Conservation (phyloP, 805 yeast species). For the Sugiyamaella valdiviana region DNA sequence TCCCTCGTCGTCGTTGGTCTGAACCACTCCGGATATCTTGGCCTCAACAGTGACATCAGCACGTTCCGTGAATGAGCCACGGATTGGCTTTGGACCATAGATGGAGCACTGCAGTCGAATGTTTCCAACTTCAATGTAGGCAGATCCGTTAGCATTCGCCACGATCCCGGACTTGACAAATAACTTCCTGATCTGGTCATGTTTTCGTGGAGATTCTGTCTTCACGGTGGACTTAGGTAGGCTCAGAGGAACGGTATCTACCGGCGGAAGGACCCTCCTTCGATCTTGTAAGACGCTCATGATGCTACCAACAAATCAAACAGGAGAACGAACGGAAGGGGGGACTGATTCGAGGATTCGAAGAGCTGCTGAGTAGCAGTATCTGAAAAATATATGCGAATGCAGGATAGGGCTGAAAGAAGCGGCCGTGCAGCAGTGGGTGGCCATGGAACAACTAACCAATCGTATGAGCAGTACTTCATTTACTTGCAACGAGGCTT, state of each 20-base stretch:
- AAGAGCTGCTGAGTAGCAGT: no score
- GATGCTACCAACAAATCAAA: neutral
- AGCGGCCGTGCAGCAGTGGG: no score
- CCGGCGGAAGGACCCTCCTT: conserved; percentile 82
- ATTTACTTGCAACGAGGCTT: no score
- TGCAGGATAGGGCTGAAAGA: no score
- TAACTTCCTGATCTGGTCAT: conserved; percentile 32
- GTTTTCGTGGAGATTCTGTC: neutral
- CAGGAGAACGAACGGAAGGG: no score
- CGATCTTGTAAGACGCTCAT: conserved; percentile 48
- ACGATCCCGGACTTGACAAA: conserved; percentile 61
- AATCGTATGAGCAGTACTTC: no score
- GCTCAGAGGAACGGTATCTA: conserved; percentile 49
- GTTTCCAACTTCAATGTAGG: conserved; percentile 64
- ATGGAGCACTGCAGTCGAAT: conserved; percentile 61
- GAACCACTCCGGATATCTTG: conserved; percentile 47
- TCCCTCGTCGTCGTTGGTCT: conserved; percentile 32
- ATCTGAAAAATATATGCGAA: no score
- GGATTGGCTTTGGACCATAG: conserved; percentile 83
- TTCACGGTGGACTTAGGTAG: conserved; percentile 16
- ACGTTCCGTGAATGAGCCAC: conserved; percentile 62
- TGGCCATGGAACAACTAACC: no score
- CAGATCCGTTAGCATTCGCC: conserved; percentile 73
- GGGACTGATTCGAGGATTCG: no score
- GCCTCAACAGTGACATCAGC: conserved; percentile 61